Evolutionary conservation across 2,329 filamentous ascomycete genomes (phyloP), one percentile per base, ranked within the genome.

Genomic region (Aureobasidium mangrovei): DNA sequence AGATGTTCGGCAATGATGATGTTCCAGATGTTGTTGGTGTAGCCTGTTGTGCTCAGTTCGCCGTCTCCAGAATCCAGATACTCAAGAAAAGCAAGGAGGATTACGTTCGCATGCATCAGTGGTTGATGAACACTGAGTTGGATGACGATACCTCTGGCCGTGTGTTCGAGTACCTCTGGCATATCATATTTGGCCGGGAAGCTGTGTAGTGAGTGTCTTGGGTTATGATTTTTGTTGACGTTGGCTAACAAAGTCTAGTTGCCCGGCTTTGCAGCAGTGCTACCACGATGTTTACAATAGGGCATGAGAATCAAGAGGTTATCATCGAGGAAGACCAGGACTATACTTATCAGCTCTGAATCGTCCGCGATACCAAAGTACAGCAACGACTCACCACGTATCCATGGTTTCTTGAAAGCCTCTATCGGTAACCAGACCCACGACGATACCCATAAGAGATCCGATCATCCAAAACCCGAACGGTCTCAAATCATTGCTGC

Each of bases 141-240:
- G 72, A 72, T 4, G 80, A 58, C 43, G 24, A 31, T 33, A 54
- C 77, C 28, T 81, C 76, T 29, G 82, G 82, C 2, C 71, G 82
- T 26, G 74, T 84, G 2, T 75, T 84, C 64, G 82, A 85, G 63
- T 85, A 83, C 60, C 66, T 82, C 18, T 86, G 82, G 82, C 83
- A 85, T 38, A 46, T 56, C 18, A 35, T 56, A 2, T 56, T 56
- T 33, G 54, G 54, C 29, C 32, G 33, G 18, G 41, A 46, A 7
- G 35, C 41, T 40, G 54, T 56, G 3, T 56, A 52, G 53, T 55
- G 31, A 10, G 53, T 48, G 3, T 12, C 8, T 1, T 26, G n/a
- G 5, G 7, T 24, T 27, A 1, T 12, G 7, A 6, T 24, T 29
- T 24, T 4, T 28, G 8, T 18, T n/a, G 31, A n/a, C 6, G n/a